Conservation (phyloP, 169 alveolate species). For the Cryptosporidium felis region DNA sequence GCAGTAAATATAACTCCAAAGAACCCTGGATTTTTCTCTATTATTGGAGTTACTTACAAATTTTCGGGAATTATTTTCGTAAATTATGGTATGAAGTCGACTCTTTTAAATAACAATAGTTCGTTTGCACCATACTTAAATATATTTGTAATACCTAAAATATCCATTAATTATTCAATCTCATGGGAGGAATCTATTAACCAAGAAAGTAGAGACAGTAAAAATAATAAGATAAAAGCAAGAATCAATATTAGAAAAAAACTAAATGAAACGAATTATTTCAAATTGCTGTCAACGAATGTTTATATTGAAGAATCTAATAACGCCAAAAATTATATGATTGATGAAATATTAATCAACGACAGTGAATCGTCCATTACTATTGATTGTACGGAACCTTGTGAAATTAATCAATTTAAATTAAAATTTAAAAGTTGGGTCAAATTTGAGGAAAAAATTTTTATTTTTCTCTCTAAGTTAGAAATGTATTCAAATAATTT, state of each 20-base stretch:
- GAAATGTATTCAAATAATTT: background rate
- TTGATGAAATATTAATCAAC: background rate
- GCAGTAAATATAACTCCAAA: constrained; percentile 48
- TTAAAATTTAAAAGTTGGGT: background rate
- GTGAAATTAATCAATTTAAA: background rate
- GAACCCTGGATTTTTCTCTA: constrained; percentile 6
- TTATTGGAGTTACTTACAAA: constrained; percentile 56
- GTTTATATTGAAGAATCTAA: constrained; percentile 1
- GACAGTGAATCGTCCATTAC: background rate
- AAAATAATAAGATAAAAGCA: constrained; percentile 17
- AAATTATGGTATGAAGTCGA: constrained; percentile 18
- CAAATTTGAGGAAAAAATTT: background rate
- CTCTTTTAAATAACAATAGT: background rate
- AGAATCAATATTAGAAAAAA: background rate
- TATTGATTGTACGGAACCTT: background rate
- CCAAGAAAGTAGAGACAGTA: background rate
- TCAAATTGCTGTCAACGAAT: background rate
- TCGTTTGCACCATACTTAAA: background rate
- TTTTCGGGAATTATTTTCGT: constrained; percentile 43
- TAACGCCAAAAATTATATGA: background rate
- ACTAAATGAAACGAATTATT: background rate
- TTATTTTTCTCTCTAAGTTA: background rate
- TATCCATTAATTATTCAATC: background rate
- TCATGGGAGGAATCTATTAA: background rate
- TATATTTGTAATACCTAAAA: constrained; percentile 24